Evolutionary conservation across 2,329 filamentous ascomycete genomes (phyloP).

Genomic region (Penicillium sp.): DNA sequence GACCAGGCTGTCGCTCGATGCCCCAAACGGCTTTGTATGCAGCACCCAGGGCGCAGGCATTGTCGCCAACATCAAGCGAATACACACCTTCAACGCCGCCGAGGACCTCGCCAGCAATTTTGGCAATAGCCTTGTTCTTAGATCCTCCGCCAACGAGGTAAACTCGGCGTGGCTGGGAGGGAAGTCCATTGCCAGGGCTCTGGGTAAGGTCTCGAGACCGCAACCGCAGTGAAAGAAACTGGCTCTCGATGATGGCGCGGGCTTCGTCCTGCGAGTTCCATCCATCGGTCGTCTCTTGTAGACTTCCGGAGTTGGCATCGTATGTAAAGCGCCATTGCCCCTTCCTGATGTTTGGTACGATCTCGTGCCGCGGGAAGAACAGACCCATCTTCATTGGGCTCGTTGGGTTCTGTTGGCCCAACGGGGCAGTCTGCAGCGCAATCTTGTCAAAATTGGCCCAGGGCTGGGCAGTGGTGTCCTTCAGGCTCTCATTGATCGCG

Average conservation of each 20-base stretch:
- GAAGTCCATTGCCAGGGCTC: conserved; percentile 55
- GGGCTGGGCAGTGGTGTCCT: conserved; percentile 48
- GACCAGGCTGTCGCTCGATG: conserved; percentile 62
- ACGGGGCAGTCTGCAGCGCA: conserved; percentile 65
- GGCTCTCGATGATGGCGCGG: conserved; percentile 87
- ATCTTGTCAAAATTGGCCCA: conserved; percentile 81
- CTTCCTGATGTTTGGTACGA: conserved; percentile 83
- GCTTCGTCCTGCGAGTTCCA: conserved; percentile 68
- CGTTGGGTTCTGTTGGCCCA: conserved; percentile 57
- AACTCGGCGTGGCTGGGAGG: conserved; percentile 80
- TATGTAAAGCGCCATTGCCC: conserved; percentile 84
- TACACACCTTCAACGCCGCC: conserved; percentile 88
- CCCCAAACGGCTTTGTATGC: conserved; percentile 98
- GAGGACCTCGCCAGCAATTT: conserved; percentile 80
- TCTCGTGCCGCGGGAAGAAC: conserved; percentile 95
- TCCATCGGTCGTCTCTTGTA: conserved; percentile 53
- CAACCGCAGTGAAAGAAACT: conserved; percentile 85
- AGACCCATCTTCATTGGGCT: conserved; percentile 78
- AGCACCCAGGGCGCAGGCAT: conserved; percentile 88
- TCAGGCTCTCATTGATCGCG: conserved; percentile 59
- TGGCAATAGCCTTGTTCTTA: conserved; percentile 82
- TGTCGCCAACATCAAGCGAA: conserved; percentile 88
- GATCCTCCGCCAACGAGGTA: conserved; percentile 94
- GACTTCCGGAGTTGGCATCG: conserved; percentile 46
- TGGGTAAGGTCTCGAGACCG: conserved; percentile 75